Conservation (phyloP, 768 basidiomycete species). For the Rhodosporidiobolus sp. region DNA sequence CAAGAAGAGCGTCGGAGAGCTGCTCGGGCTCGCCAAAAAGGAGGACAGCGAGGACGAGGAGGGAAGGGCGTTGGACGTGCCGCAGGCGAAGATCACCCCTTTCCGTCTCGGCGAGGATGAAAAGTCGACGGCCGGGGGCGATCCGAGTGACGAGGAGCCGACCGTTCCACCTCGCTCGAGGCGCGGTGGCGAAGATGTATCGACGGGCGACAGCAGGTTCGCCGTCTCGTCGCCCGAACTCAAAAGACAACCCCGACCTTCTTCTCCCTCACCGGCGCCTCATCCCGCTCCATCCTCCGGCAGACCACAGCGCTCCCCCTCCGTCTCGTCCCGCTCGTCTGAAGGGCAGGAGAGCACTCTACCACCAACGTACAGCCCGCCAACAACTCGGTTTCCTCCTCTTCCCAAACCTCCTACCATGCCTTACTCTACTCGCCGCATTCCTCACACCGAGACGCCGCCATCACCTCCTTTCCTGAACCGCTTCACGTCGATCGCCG, state of each 20-base stretch:
- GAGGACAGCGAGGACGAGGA: conserved; percentile 1
- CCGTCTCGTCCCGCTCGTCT: background rate
- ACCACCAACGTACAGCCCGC: background rate
- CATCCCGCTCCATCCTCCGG: background rate
- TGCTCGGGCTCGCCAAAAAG: background rate
- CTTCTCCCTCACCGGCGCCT: too few relatives aligned
- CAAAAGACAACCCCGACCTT: too few relatives aligned
- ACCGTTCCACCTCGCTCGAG: too few relatives aligned
- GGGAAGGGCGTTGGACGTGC: background rate
- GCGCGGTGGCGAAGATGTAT: too few relatives aligned
- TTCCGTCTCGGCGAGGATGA: background rate
- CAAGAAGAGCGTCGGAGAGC: background rate
- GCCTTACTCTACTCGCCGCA: background rate
- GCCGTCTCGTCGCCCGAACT: too few relatives aligned
- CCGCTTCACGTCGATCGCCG: too few relatives aligned
- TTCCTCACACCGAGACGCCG: background rate
- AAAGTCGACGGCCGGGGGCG: too few relatives aligned
- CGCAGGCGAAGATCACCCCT: conserved; percentile 2
- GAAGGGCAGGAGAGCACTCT: too few relatives aligned
- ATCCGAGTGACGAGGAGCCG: too few relatives aligned
- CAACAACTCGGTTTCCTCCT: background rate
- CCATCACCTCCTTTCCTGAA: too few relatives aligned
- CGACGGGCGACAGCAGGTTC: too few relatives aligned
- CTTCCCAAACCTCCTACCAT: background rate
- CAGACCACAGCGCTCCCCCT: background rate